Percentiles rank a stretch among this genome's conserved stretches.
phyloP scores from a whole-genome alignment of 208 protist species.

The Trypanosoma avium region DNA sequence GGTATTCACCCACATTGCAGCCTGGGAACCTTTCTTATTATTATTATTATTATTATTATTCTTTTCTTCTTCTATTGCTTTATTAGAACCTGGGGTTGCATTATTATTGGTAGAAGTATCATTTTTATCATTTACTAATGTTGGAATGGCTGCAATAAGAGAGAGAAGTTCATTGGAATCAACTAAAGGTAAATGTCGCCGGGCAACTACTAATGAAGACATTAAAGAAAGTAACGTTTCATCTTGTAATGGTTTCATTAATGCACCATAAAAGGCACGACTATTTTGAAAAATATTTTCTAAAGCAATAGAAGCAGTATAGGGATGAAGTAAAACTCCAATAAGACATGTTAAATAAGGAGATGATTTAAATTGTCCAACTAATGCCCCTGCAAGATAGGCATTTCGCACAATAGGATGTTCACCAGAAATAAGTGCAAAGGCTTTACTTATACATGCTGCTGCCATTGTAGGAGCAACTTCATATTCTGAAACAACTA shows the following conservation, averaged over 20 bases:
- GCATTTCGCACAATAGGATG: slow-evolving; percentile 65
- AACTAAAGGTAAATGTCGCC: slow-evolving; percentile 58
- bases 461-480: slow-evolving; percentile 75
- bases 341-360: slow-evolving; percentile 76
- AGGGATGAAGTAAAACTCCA: slow-evolving; percentile 77
- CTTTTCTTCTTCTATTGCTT: not conserved
- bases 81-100: too few relatives aligned
- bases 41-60: not conserved
- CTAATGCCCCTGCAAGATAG: slow-evolving; percentile 37
- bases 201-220: slow-evolving; percentile 36
- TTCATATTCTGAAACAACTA: slow-evolving; percentile 77
- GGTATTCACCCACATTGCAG: slow-evolving; percentile 8
- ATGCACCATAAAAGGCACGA: slow-evolving; percentile 53
- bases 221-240: slow-evolving; percentile 59
- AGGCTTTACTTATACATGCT: slow-evolving; percentile 64
- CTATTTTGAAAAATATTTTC: slow-evolving; percentile 78
- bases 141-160: slow-evolving; percentile 36
- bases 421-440: slow-evolving; percentile 64
- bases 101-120: not conserved
- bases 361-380: slow-evolving; percentile 46
- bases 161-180: slow-evolving; percentile 77
- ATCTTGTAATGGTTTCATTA: slow-evolving; percentile 70
- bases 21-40: not conserved
- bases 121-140: not conserved
- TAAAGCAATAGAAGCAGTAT: slow-evolving; percentile 44